phyloP scores from a whole-genome alignment of 306 rosid species.

The Ceratonia siliqua region DNA sequence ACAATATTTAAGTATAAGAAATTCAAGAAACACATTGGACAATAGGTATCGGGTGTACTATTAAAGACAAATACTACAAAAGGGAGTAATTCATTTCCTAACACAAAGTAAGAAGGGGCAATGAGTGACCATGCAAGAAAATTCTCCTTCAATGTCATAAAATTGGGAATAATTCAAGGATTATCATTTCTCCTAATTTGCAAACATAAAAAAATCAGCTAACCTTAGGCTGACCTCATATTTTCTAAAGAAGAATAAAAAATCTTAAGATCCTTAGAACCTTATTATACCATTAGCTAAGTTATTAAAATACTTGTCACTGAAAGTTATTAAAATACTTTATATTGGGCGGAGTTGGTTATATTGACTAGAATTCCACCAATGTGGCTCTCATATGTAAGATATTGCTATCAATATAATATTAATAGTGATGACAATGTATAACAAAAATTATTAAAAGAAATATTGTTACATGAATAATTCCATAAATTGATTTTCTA shows the following conservation, averaged over 20 bases:
- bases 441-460: background rate
- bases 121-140: background rate
- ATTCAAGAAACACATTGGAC: background rate
- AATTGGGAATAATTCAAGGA: slow-evolving; percentile 1
- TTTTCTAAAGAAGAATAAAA: background rate
- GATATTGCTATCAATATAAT: too few relatives aligned
- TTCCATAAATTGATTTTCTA: slow-evolving; percentile 16
- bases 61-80: background rate
- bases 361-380: background rate
- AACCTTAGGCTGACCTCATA: background rate
- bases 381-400: background rate
- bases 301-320: background rate
- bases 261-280: background rate
- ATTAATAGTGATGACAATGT: background rate
- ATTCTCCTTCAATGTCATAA: slow-evolving; percentile 6
- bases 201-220: slow-evolving; percentile 18
- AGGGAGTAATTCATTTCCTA: slow-evolving; percentile 21
- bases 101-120: background rate
- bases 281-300: background rate
- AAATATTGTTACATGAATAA: background rate
- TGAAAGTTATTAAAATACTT: background rate
- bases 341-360: background rate
- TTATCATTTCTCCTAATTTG: background rate
- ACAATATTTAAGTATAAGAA: background rate
- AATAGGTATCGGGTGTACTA: background rate